These are phyloP conservation scores for Glarea lozoyensis DNA, from an alignment of 495 filamentous ascomycete species.

Conservation along the genomic window DNA sequence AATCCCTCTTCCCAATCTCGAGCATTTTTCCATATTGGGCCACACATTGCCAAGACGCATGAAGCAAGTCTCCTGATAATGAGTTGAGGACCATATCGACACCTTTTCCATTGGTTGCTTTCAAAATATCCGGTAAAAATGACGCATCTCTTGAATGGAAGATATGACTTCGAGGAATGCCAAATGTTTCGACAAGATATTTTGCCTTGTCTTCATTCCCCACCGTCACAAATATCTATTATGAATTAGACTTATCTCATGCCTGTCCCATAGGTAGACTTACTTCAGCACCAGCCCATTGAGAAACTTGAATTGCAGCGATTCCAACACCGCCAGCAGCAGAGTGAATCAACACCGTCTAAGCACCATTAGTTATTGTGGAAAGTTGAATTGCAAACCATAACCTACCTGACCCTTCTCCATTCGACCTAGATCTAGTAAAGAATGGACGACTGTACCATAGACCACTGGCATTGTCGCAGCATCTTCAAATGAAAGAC, in stretches of 20 bases:
- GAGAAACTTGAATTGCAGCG: conserved; percentile 46
- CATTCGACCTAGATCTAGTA: conserved; percentile 24
- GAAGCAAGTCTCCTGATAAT: conserved; percentile 34
- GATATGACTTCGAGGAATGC: conserved; percentile 38
- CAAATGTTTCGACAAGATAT: conserved; percentile 39
- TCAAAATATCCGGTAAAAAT: conserved; percentile 30
- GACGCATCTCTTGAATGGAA: conserved; percentile 36
- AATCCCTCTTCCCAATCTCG: conserved; percentile 39
- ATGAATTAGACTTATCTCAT: background rate
- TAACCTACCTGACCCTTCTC: conserved; percentile 24
- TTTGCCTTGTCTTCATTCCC: conserved; percentile 36
- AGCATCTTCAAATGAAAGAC: conserved; percentile 36
- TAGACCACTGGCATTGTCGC: conserved; percentile 34
- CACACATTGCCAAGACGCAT: conserved; percentile 42
- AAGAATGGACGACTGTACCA: conserved; percentile 28
- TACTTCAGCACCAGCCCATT: conserved; percentile 35
- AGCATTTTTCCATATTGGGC: conserved; percentile 43
- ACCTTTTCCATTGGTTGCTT: conserved; percentile 37
- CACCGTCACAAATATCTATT: conserved; percentile 40
- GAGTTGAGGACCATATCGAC: conserved; percentile 61
- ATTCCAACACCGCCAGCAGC: conserved; percentile 51
- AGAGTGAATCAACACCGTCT: conserved; percentile 49
- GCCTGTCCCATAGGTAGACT: too few relatives aligned
- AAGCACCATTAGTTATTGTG: too few relatives aligned
- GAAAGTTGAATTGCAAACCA: too few relatives aligned